Percentiles rank a stretch among this genome's conserved stretches.
phyloP scores from a whole-genome alignment of 192 early-diverging fungal genomes.

The Phycomyces nitens region DNA sequence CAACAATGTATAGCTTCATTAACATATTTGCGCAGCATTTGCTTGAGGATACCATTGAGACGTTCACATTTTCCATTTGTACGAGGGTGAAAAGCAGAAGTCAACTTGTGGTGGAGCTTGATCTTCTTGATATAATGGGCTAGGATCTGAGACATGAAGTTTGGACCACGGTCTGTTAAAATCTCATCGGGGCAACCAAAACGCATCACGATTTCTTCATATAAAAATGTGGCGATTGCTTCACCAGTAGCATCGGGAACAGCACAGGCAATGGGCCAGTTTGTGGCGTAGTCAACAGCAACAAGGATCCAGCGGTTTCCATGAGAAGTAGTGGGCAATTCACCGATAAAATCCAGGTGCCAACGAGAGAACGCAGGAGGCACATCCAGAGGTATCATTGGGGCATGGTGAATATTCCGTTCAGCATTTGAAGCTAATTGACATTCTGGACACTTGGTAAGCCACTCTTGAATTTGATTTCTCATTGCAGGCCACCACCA shows the following conservation, averaged over 20 bases:
- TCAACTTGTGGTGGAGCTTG: slow-evolving; percentile 16
- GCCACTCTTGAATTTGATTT: slow-evolving; percentile 1
- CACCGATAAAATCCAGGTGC: slow-evolving; percentile 20
- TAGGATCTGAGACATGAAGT: slow-evolving; percentile 22
- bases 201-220: slow-evolving; percentile 27
- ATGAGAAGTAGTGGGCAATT: background rate
- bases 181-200: slow-evolving; percentile 23
- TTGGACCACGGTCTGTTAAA: slow-evolving; percentile 18
- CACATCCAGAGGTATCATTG: slow-evolving; percentile 5
- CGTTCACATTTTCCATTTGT: slow-evolving; percentile 23
- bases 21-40: slow-evolving; percentile 9
- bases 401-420: background rate
- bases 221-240: slow-evolving; percentile 21
- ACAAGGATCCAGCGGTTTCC: slow-evolving; percentile 20
- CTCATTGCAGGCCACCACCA: slow-evolving; percentile 18
- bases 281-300: slow-evolving; percentile 30
- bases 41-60: slow-evolving; percentile 10
- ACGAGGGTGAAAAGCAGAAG: slow-evolving; percentile 17
- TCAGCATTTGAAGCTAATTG: background rate
- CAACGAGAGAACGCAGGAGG: slow-evolving; percentile 8
- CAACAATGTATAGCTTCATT: slow-evolving; percentile 4
- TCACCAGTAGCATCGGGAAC: slow-evolving; percentile 15
- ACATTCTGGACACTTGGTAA: background rate
- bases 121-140: slow-evolving; percentile 4
- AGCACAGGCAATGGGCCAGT: slow-evolving; percentile 28